These are phyloP conservation scores for Cephaloascus fragrans DNA, from an alignment of 805 yeast genomes.

Conservation along the genomic window DNA sequence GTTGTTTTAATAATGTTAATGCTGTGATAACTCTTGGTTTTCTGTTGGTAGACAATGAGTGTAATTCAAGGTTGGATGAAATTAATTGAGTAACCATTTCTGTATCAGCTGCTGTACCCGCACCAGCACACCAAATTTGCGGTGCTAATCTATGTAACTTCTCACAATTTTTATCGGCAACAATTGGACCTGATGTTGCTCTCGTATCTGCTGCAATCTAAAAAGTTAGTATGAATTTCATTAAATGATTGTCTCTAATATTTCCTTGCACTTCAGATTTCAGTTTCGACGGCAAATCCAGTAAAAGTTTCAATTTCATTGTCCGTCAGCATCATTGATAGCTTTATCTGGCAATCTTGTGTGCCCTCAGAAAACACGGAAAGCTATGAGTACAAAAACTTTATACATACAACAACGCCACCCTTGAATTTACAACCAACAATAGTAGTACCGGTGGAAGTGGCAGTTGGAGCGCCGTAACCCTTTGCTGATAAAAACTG, in stretches of 20 bases:
- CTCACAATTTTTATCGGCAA: conserved; percentile 97
- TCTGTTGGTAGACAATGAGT: conserved; percentile 72
- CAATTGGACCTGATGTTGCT: conserved; percentile 93
- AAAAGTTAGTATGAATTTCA: no score
- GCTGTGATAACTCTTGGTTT: conserved; percentile 92
- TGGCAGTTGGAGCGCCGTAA: conserved; percentile 71
- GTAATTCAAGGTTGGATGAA: conserved; percentile 84
- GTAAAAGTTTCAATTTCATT: no score
- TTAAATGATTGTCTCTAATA: no score
- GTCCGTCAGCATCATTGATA: no score
- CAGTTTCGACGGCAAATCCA: no score
- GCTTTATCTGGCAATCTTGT: no score
- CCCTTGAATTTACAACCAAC: conserved; percentile 90
- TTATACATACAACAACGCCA: conserved; percentile 62
- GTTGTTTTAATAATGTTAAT: conserved; percentile 87
- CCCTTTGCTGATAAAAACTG: conserved; percentile 64
- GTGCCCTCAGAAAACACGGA: no score
- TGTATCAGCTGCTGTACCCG: conserved; percentile 99
- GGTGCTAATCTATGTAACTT: conserved; percentile 87
- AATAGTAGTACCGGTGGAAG: conserved; percentile 98
- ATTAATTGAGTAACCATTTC: conserved; percentile 95
- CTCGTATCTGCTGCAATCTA: conserved; percentile 95
- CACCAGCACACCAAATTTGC: conserved; percentile 98
- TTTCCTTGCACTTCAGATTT: no score
- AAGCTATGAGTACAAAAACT: no score